Evolutionary conservation across 768 basidiomycete species (phyloP), one percentile per base, ranked within the genome.

Genomic region (Auricularia sp.): DNA sequence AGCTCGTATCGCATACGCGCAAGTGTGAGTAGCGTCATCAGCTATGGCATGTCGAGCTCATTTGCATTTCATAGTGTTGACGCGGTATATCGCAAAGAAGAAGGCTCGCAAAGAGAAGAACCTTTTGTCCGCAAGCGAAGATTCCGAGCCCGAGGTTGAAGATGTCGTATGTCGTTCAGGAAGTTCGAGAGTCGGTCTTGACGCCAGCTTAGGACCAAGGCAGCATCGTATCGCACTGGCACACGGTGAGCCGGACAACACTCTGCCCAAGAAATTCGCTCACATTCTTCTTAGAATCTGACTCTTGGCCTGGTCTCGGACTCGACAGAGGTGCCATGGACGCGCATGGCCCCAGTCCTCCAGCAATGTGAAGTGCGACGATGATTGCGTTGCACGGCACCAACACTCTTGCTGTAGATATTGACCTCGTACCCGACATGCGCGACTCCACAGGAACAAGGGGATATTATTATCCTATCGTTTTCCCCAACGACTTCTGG

Each of bases 401-500:
- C 70, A 43, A 64, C n/a, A 64, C 68, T 63, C 61, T 62, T 34
- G 63, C 69, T 29, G 29, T 29, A 89, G 90, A 90, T 73, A 73
- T 93, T 58, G 77, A 84, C 62, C 72, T 93, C 47, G 77, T 88
- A 44, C 80, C 83, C 3, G 79, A 76, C 33, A 70, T 78, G 64
- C 84, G 88, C 43, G 89, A 91, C 67, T 75, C 81, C 43, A 83
- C 84, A 29, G 87, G 87, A 3, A 81, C 79, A 2, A 81, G 80
- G 66, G 89, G 84, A 3, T 84, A 80, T 67, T 93, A 95, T 81
- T 89, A 86, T 70, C 96, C 96, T 8, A 86, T 95, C 65, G 72
- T 98, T 43, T 98, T 89, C 75, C 84, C 92, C 14, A 98, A 98
- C 72, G 93, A 97, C 71, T 98, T 98, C 76, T 98, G 96, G 93